Evolutionary conservation across 768 basidiomycete species (phyloP).

Genomic region (Amanita pallidorosea): DNA sequence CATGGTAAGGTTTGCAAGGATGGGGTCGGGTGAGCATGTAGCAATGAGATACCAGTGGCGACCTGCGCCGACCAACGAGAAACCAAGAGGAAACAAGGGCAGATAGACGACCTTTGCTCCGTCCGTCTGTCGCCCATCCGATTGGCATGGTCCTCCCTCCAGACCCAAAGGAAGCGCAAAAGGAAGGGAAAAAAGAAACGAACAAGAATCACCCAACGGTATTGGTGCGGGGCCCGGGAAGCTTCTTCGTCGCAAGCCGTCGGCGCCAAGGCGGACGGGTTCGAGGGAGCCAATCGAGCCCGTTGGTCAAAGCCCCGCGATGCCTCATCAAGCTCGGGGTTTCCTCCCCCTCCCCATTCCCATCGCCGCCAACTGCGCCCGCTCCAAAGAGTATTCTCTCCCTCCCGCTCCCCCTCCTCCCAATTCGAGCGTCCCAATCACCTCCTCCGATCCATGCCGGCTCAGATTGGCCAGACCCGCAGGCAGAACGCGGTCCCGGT

Average conservation of each 20-base stretch:
- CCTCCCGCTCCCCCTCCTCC: slow-evolving; percentile 11
- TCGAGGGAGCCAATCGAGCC: not conserved
- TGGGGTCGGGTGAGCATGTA: not conserved
- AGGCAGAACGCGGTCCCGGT: slow-evolving; percentile 14
- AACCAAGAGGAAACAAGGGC: not conserved
- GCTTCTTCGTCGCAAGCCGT: not conserved
- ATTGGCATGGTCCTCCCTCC: not conserved
- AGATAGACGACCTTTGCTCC: not conserved
- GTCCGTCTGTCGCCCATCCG: not conserved
- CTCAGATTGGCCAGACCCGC: not conserved
- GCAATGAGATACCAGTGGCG: not conserved
- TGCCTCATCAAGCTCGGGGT: slow-evolving; percentile 1
- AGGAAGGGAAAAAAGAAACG: not conserved
- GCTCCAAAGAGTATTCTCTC: slow-evolving; percentile 1
- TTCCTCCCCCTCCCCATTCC: slow-evolving; percentile 5
- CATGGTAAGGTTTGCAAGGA: not conserved
- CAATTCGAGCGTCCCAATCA: slow-evolving; percentile 44
- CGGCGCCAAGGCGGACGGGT: not conserved
- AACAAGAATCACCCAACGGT: not conserved
- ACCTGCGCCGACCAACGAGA: not conserved
- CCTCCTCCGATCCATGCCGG: slow-evolving; percentile 33
- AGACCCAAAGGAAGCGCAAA: not conserved
- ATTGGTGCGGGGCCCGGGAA: not conserved
- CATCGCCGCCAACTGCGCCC: slow-evolving; percentile 3
- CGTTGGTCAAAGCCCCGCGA: not conserved